These are phyloP conservation scores for Colletotrichum sidae DNA, from an alignment of 2,329 filamentous ascomycete genomes.

Conservation along the genomic window DNA sequence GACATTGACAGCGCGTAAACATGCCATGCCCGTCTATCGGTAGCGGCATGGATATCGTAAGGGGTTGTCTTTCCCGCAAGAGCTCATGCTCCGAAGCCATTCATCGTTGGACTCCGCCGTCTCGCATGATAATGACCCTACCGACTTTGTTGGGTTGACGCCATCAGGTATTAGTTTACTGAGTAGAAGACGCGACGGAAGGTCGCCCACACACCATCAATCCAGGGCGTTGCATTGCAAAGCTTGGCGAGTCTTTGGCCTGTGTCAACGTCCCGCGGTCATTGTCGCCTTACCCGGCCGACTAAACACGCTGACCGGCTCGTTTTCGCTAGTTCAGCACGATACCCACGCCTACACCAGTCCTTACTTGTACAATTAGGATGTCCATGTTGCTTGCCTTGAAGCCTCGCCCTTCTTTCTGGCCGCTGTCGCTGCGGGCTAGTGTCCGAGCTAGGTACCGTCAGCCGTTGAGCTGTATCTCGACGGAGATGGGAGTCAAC, in stretches of 20 bases:
- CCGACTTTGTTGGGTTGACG: slow-evolving; percentile 19
- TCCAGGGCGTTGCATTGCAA: slow-evolving; percentile 16
- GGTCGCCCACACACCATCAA: slow-evolving; percentile 11
- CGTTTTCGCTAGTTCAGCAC: too few relatives aligned
- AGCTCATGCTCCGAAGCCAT: slow-evolving; percentile 35
- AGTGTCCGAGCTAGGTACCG: slow-evolving; percentile 15
- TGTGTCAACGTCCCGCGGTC: slow-evolving; percentile 14
- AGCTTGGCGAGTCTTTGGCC: slow-evolving; percentile 27
- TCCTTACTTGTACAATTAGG: not conserved
- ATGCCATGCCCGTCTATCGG: not conserved
- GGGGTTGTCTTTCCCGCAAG: slow-evolving; percentile 20
- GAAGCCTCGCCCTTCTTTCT: not conserved
- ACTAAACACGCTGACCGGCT: too few relatives aligned
- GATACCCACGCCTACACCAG: too few relatives aligned
- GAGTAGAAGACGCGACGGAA: not conserved
- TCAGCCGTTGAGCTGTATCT: slow-evolving; percentile 10
- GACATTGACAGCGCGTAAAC: slow-evolving; percentile 17
- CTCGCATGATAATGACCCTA: slow-evolving; percentile 9
- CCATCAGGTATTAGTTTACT: slow-evolving; percentile 9
- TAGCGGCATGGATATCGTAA: not conserved
- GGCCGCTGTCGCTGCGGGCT: not conserved
- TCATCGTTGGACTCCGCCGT: slow-evolving; percentile 22
- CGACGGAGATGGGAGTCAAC: slow-evolving; percentile 18
- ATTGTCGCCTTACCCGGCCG: too few relatives aligned
- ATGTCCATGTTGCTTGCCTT: not conserved